Evolutionary conservation across 208 protist species (phyloP), one percentile per base, ranked within the genome.

Genomic region (Crithidia mellificae): DNA sequence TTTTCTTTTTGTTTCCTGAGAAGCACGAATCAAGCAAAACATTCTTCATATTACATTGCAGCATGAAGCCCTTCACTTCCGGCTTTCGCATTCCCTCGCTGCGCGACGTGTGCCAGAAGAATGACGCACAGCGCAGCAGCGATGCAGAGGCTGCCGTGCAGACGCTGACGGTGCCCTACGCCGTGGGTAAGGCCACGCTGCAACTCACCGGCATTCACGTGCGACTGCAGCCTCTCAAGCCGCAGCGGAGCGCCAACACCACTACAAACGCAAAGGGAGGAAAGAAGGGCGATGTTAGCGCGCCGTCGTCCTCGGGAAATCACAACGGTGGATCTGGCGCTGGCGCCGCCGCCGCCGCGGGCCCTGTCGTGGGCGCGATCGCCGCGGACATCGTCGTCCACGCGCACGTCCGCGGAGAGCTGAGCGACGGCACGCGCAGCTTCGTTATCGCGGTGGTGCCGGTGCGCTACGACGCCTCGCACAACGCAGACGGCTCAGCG

Each of bases 141-240:
- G 49, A 61, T 20, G 38, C 55, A n/a, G n/a, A 30, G 3, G 29
- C 52, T 1, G n/a, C 51, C 7, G 51, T 27, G 12, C 49, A 61
- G 47, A 63, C 59, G 6, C 6, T 81, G 12, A 20, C 74, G 8
- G 34, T 90, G 9, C 73, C 75, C 47, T 90, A 87, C 72, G 78
- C 75, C 11, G 55, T 75, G 34, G 85, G 85, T 14, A 68, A 59
- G 34, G 53, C 63, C 19, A 87, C 85, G 4, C 58, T 90, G 22
- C 85, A 90, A 71, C 20, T 90, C 53, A 82, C 58, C 20, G 85
- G 85, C 20, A 70, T 85, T 34, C 78, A 87, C 52, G 61, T 82
- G 5, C 75, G 77, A 22, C 76, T 90, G 5, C 49, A 49, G 27
- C 75, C 63, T 7, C 12, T 34, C 1, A 54, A 55, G 2, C 3